Base-by-base conservation (phyloP, 1,139 yeast genomes). In the Lodderomyces beijingensis region DNA sequence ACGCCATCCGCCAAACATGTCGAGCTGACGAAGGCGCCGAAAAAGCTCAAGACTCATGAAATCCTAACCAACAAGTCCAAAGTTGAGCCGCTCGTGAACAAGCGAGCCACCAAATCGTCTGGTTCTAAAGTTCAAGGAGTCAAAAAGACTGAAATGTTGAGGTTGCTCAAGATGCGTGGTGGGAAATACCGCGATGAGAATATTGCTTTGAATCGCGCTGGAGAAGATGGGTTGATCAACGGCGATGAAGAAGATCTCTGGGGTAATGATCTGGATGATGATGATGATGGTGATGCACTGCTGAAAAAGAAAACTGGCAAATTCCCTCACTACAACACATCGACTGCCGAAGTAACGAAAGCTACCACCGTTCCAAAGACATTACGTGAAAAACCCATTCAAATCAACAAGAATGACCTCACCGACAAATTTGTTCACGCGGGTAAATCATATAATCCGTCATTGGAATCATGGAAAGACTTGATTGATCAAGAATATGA, bases 361-460 rank as follows among this genome's bases (percentile, higher is more conserved):
- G 75, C 88, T 4, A 62, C 66, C 3, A 62, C 52, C 7, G 63
- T 59, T 3, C 93, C 94, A 8, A 55, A 55, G 20, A 82, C 95
- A 0, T 50, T 83, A 40, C 63, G 59, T 27, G 59, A 62, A 31
- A 64, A 64, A 2, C 87, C 95, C 1, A 57, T 79, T 18, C 64
- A 59, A 44, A 66, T 71, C 15, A 56, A 68, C 5, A 79, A 75
- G 16, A 59, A 51, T 5, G 57, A 45, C 16, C 39, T 45, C 17
- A 42, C 43, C 9, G 35, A 48, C 9, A 50, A 55, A 25, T 36
- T 44, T 5, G 40, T 79, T 5, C 82, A 80, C 47, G 91, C 81
- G 2, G 98, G 98, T 35, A 84, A 84, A 55, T 89, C 97, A 3
- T 91, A 91, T 53, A 91, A 91, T 53, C 98, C 98, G 22, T 74